A percentile compares a stretch with the other conserved stretches of the same genome.
Conservation (phyloP, 2,329 filamentous ascomycete species). For the Epichloe brachyelytri region DNA sequence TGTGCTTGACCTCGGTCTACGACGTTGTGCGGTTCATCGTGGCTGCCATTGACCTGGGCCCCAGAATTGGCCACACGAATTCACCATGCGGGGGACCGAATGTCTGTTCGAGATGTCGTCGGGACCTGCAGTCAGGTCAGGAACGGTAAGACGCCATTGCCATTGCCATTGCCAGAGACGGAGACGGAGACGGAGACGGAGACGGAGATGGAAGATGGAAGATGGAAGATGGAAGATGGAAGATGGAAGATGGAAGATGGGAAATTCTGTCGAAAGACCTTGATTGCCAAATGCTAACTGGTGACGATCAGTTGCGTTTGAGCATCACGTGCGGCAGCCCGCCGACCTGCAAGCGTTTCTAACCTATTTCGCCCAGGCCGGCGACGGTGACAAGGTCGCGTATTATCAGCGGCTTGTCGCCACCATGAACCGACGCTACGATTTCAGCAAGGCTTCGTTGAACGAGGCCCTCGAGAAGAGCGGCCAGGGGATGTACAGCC, state of each 20-base stretch:
- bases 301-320: slow-evolving; percentile 23
- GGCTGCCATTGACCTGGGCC: slow-evolving; percentile 50
- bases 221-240: background rate
- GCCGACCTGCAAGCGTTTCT: slow-evolving; percentile 28
- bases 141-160: slow-evolving; percentile 24
- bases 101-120: slow-evolving; percentile 48
- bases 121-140: slow-evolving; percentile 33
- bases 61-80: slow-evolving; percentile 52
- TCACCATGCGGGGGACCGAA: slow-evolving; percentile 53
- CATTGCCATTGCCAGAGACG: too few relatives aligned
- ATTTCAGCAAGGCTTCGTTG: slow-evolving; percentile 47
- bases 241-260: background rate
- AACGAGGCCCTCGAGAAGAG: slow-evolving; percentile 34
- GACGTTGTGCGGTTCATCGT: slow-evolving; percentile 62
- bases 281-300: slow-evolving; percentile 9
- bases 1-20: slow-evolving; percentile 56
- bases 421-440: slow-evolving; percentile 55
- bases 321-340: slow-evolving; percentile 24
- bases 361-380: slow-evolving; percentile 29
- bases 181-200: background rate
- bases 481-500: slow-evolving; percentile 30
- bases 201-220: background rate
- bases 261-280: background rate
- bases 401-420: slow-evolving; percentile 51
- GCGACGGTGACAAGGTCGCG: slow-evolving; percentile 35